Percentiles rank a stretch among this genome's conserved stretches.
Conservation (phyloP, 2,329 filamentous ascomycete genomes). For the Myriosclerotinia duriaeana region DNA sequence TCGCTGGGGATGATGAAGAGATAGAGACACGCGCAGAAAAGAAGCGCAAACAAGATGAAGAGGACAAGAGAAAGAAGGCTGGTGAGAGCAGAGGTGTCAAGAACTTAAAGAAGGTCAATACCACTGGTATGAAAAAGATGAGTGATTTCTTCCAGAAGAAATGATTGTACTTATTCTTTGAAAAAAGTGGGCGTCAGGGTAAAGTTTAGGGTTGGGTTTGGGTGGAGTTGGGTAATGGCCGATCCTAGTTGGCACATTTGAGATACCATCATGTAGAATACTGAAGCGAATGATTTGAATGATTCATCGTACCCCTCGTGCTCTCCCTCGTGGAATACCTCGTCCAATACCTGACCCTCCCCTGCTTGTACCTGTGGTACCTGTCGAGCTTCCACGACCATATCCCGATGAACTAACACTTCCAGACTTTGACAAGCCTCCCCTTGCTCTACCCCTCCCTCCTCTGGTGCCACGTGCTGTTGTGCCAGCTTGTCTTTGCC, state of each 20-base stretch:
- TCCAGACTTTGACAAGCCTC: conserved; percentile 32
- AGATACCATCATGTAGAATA: conserved; percentile 26
- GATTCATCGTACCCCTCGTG: conserved; percentile 46
- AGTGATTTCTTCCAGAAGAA: conserved; percentile 86
- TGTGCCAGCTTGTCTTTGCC: conserved; percentile 46
- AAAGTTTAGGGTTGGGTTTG: conserved; percentile 7
- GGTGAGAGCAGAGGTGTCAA: conserved; percentile 72
- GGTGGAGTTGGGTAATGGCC: conserved; percentile 19
- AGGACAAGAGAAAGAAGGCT: conserved; percentile 80
- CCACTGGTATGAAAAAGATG: conserved; percentile 93
- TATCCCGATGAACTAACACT: conserved; percentile 33
- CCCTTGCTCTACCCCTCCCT: conserved; percentile 37
- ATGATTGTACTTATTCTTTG: conserved; percentile 26
- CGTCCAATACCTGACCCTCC: conserved; percentile 47
- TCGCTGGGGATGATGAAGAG: conserved; percentile 64
- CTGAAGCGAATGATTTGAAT: conserved; percentile 24
- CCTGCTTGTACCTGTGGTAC: conserved; percentile 38
- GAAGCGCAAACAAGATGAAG: conserved; percentile 82
- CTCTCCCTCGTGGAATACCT: conserved; percentile 55
- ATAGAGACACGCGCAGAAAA: conserved; percentile 67
- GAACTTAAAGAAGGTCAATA: conserved; percentile 86
- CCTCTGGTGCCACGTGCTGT: conserved; percentile 41
- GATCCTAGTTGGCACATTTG: conserved; percentile 18
- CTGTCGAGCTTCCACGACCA: conserved; percentile 20
- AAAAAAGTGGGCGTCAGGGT: conserved; percentile 18